Percentiles rank a stretch among this genome's conserved stretches.
Conservation (phyloP, 306 rosid genomes). For the Corylus avellana region DNA sequence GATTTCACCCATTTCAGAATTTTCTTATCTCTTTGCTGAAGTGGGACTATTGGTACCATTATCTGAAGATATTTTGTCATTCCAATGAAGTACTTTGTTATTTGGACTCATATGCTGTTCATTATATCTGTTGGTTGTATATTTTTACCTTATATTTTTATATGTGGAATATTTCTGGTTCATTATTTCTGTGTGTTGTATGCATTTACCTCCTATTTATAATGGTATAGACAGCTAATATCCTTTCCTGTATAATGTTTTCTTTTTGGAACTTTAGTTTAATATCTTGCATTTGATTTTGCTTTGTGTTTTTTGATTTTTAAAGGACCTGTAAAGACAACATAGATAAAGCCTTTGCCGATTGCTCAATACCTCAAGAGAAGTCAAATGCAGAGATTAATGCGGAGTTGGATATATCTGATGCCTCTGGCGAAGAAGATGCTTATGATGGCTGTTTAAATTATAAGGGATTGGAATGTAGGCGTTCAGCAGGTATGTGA, state of each 20-base stretch:
- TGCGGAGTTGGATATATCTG: constrained; percentile 89
- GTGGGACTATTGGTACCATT: neutral
- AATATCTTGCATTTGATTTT: constrained; percentile 16
- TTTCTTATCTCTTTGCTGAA: neutral
- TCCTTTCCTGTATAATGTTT: neutral
- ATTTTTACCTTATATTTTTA: neutral
- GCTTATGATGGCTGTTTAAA: constrained; percentile 54
- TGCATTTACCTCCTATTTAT: neutral
- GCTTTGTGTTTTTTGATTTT: constrained; percentile 29
- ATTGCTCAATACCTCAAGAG: constrained; percentile 88
- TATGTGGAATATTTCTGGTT: neutral
- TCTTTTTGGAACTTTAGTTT: constrained; percentile 6
- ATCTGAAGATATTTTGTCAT: neutral
- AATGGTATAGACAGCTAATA: neutral
- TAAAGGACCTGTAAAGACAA: constrained; percentile 91
- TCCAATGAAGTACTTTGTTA: neutral
- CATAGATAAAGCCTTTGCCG: constrained; percentile 64
- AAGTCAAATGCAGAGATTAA: constrained; percentile 95
- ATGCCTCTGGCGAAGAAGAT: constrained; percentile 94
- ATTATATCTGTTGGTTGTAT: neutral
- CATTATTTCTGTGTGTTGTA: neutral
- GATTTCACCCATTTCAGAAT: neutral
- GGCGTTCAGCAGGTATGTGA: constrained; percentile 53
- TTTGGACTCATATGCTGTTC: neutral
- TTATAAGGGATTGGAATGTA: constrained; percentile 60